Conservation (phyloP, 2,329 filamentous ascomycete species). For the Apiospora phragmitis region DNA sequence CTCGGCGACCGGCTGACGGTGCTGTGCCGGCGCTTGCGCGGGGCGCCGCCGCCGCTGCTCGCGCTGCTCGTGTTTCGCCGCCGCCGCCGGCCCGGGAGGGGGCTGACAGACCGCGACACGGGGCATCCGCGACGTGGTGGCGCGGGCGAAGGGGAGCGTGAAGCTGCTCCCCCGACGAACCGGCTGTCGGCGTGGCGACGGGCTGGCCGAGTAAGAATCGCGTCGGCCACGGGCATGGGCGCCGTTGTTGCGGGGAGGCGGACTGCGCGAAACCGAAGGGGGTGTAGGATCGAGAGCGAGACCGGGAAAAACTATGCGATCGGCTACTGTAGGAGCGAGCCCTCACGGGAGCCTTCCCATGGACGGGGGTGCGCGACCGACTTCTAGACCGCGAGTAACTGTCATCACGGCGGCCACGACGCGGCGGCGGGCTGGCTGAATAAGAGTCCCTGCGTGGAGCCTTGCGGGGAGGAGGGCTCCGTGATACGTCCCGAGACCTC, state of each 20-base stretch:
- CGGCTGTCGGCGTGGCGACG: slow-evolving; percentile 17
- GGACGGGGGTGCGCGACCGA: slow-evolving; percentile 19
- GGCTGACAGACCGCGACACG: slow-evolving; percentile 14
- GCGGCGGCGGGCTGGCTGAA: slow-evolving; percentile 24
- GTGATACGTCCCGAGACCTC: slow-evolving; percentile 27
- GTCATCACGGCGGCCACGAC: slow-evolving; percentile 21
- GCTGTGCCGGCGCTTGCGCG: slow-evolving; percentile 13
- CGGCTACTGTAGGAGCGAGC: slow-evolving; percentile 18
- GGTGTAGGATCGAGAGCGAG: slow-evolving; percentile 18
- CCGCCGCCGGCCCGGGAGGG: background rate
- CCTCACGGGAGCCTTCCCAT: slow-evolving; percentile 13
- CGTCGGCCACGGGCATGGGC: slow-evolving; percentile 20
- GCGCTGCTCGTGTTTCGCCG: slow-evolving; percentile 16
- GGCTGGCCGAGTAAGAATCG: slow-evolving; percentile 23
- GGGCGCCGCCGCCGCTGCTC: slow-evolving; percentile 13
- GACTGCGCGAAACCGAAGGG: slow-evolving; percentile 20
- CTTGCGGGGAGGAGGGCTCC: slow-evolving; percentile 29
- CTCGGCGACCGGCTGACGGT: slow-evolving; percentile 15
- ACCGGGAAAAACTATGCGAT: slow-evolving; percentile 17
- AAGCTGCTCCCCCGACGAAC: slow-evolving; percentile 11
- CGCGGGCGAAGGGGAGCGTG: slow-evolving; percentile 16
- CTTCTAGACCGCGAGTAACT: slow-evolving; percentile 30
- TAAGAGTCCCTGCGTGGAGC: slow-evolving; percentile 24
- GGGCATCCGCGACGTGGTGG: slow-evolving; percentile 14
- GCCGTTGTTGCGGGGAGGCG: slow-evolving; percentile 16